These are phyloP conservation scores for Saccharomycopsis fodiens DNA, from an alignment of 805 yeast genomes.

Conservation along the genomic window DNA sequence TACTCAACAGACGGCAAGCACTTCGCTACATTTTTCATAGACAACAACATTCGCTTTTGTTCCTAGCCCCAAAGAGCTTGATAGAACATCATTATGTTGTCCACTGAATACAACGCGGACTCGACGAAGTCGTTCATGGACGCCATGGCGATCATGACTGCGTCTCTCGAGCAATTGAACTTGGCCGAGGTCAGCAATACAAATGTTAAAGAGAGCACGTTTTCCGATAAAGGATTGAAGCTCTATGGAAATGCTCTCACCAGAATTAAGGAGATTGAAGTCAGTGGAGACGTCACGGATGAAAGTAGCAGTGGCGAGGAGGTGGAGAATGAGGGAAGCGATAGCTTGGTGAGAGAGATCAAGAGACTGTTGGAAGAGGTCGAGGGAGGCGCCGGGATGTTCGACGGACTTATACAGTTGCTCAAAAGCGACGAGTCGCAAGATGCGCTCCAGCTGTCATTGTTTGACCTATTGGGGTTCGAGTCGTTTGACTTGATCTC, in stretches of 20 bases:
- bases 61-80: no score
- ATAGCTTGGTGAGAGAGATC: neutral
- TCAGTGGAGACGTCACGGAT: neutral
- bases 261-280: conserved; percentile 7
- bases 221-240: conserved; percentile 23
- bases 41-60: no score
- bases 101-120: conserved; percentile 40
- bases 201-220: conserved; percentile 28
- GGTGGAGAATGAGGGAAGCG: neutral
- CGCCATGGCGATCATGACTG: conserved; percentile 70
- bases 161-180: conserved; percentile 32
- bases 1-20: no score
- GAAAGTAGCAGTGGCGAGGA: neutral
- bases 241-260: conserved; percentile 30
- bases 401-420: conserved; percentile 26
- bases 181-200: conserved; percentile 30
- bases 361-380: conserved; percentile 4
- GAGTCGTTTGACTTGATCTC: conserved; percentile 79
- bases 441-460: conserved; percentile 59
- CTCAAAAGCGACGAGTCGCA: conserved; percentile 30
- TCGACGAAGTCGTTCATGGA: conserved; percentile 72
- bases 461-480: conserved; percentile 78
- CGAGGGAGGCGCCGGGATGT: neutral
- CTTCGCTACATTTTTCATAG: no score
- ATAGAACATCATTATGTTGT: conserved; percentile 10